These are phyloP conservation scores for Sarcomyxa edulis DNA, from an alignment of 768 basidiomycete species.

Conservation along the genomic window DNA sequence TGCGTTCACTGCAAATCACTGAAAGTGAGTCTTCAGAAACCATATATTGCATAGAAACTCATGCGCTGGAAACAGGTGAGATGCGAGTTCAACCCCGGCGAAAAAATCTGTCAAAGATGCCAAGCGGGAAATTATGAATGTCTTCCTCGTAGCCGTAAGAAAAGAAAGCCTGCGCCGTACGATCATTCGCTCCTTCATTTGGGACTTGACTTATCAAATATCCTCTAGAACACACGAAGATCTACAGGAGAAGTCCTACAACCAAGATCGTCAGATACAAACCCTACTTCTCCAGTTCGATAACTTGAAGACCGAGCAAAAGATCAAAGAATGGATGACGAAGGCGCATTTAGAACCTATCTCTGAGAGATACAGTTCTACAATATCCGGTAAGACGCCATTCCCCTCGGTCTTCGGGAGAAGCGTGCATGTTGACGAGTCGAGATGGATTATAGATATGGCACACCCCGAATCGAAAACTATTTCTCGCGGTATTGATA, in stretches of 20 bases:
- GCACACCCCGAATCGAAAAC: slow-evolving; percentile 1
- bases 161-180: slow-evolving; percentile 53
- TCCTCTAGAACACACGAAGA: slow-evolving; percentile 46
- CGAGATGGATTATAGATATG: neutral
- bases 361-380: too few species aligned
- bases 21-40: slow-evolving; percentile 29
- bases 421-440: too few species aligned
- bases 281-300: slow-evolving; percentile 39
- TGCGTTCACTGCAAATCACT: slow-evolving; percentile 56
- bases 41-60: neutral
- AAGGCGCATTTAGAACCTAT: slow-evolving; percentile 19
- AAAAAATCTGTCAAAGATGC: slow-evolving; percentile 43
- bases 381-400: too few species aligned
- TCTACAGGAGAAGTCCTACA: slow-evolving; percentile 37
- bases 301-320: slow-evolving; percentile 30
- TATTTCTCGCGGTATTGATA: slow-evolving; percentile 1
- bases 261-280: slow-evolving; percentile 42
- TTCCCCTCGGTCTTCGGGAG: too few species aligned
- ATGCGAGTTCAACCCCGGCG: slow-evolving; percentile 44
- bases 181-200: slow-evolving; percentile 11
- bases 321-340: slow-evolving; percentile 36
- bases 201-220: slow-evolving; percentile 1
- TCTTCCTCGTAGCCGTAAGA: slow-evolving; percentile 43
- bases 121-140: slow-evolving; percentile 41
- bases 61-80: slow-evolving; percentile 32